Base-by-base conservation (phyloP, 176 grass and related monocot genomes). In the Miscanthus lutarioriparius region DNA sequence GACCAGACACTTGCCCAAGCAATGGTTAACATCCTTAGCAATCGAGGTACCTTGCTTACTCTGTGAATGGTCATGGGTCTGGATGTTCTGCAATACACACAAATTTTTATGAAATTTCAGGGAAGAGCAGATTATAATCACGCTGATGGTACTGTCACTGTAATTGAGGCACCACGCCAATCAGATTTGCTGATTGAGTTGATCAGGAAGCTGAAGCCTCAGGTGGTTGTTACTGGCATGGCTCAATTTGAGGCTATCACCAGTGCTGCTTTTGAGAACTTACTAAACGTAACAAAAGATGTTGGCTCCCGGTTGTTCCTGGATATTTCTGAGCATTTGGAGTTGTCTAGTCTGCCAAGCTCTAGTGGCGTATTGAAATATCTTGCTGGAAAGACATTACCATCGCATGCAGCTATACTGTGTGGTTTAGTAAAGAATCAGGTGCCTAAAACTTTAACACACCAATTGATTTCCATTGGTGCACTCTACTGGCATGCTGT, bases 351-450 rank as follows among this genome's bases (percentile, higher is more conserved):
- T 81, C 90, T 95, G 27, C 96, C 96, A 64, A 89, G 89, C 62
- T 95, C 93, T 33, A 93, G 94, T 92, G 96, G 96, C 64, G 96
- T 99, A n/a, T 59, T 99, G 67, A 99, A 99, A 80, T 95, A 99
- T 88, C 89, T 99, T 67, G 90, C 91, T 78, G 92, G 86, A 75
- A 91, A 96, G 62, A 90, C 78, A 67, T 82, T 99, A 70, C 96
- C 96, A 68, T 91, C 93, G 4, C 93, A 99, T 84, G 96, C 91
- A 33, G 86, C 93, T 64, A 96, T 99, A 81, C 79, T 99, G 45
- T 99, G 96, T 12, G 96, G 96, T 80, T 85, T 99, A 82, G 96
- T 99, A 41, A 99, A 99, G 79, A 99, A 99, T 84, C 91, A 91
- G 91, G 96, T 99, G 65, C 54, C 25, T 83, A n/a, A 27, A 66